Conservation (phyloP, 768 basidiomycete genomes). For the Galerina sulciceps region DNA sequence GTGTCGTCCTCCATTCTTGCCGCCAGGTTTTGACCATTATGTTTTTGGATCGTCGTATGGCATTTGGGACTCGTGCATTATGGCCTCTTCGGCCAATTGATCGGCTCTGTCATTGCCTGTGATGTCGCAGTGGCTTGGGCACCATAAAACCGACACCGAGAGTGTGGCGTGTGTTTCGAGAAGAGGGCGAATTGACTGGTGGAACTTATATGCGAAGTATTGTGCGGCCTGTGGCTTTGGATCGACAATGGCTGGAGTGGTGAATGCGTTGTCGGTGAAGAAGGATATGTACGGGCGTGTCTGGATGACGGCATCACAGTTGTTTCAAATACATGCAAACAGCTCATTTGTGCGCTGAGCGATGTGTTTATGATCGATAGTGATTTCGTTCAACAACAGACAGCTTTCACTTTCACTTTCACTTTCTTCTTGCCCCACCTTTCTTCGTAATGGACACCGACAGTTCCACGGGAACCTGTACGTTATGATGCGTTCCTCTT, state of each 20-base stretch:
- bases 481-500: background rate
- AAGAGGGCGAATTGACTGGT: conserved; percentile 5
- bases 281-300: conserved; percentile 20
- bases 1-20: conserved; percentile 14
- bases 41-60: conserved; percentile 11
- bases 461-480: background rate
- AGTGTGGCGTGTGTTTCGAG: conserved; percentile 6
- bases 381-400: too few relatives aligned
- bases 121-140: too few relatives aligned
- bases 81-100: conserved; percentile 26
- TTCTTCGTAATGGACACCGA: background rate
- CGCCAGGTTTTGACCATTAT: conserved; percentile 12
- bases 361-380: too few relatives aligned
- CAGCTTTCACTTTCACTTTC: too few relatives aligned
- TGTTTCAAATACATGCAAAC: too few relatives aligned
- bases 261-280: conserved; percentile 28
- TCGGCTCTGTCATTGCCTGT: conserved; percentile 27
- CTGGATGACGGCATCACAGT: too few relatives aligned
- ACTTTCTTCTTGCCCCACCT: background rate
- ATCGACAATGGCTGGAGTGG: conserved; percentile 19
- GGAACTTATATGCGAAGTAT: conserved; percentile 15
- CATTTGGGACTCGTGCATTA: background rate
- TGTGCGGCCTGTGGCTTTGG: conserved; percentile 24
- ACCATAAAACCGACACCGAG: conserved; percentile 20
- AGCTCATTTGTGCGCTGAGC: too few relatives aligned